phyloP scores from a whole-genome alignment of 805 yeast genomes.

The Blastobotrys attinorum region DNA sequence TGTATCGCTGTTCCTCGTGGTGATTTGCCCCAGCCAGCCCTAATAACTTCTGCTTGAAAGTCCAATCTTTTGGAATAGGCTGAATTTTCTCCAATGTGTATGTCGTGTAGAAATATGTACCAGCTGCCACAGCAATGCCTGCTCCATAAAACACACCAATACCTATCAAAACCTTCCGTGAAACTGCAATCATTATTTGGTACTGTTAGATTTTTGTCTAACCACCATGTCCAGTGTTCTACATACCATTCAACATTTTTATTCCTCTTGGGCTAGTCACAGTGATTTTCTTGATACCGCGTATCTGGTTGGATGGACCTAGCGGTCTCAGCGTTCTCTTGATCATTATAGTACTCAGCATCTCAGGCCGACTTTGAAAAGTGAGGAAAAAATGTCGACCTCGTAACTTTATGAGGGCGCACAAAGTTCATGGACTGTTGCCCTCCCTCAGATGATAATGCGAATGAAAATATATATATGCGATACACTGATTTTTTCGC shows the following conservation, averaged over 20 bases:
- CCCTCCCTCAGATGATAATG: too few relatives aligned
- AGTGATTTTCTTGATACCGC: slow-evolving; percentile 4
- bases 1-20: slow-evolving; percentile 10
- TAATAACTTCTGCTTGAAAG: slow-evolving; percentile 9
- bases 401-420: too few relatives aligned
- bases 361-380: too few relatives aligned
- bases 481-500: too few relatives aligned
- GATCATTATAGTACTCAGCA: not conserved
- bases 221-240: too few relatives aligned
- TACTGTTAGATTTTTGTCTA: too few relatives aligned
- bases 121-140: slow-evolving; percentile 3
- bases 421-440: too few relatives aligned
- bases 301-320: not conserved
- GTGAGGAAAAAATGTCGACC: too few relatives aligned
- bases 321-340: not conserved
- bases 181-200: too few relatives aligned
- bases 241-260: slow-evolving; percentile 3
- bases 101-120: slow-evolving; percentile 7
- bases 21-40: slow-evolving; percentile 15
- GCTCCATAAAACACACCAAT: slow-evolving; percentile 3
- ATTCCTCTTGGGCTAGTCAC: slow-evolving; percentile 8
- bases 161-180: slow-evolving; percentile 1
- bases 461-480: too few relatives aligned
- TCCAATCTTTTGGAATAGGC: slow-evolving; percentile 18
- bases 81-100: slow-evolving; percentile 11